A percentile compares a stretch with the other conserved stretches of the same genome.
These are phyloP conservation scores for Trichoderma brevicompactum DNA, from an alignment of 2,329 filamentous ascomycete genomes.

Conservation along the genomic window DNA sequence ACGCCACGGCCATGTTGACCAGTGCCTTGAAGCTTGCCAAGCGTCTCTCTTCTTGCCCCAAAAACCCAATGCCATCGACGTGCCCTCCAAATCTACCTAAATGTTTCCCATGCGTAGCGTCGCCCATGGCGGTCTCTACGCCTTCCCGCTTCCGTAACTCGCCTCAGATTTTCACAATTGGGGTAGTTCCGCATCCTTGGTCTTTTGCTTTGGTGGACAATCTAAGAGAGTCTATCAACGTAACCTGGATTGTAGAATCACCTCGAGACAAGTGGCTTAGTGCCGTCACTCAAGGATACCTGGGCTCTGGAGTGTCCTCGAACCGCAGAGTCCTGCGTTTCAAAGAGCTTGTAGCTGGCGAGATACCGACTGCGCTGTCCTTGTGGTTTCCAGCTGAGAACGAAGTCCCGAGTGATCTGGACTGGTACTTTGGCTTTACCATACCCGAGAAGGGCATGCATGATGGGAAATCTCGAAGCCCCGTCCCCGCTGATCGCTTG, in stretches of 20 bases:
- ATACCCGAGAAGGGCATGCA: constrained; percentile 64
- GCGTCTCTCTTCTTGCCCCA: constrained; percentile 75
- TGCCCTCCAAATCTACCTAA: constrained; percentile 81
- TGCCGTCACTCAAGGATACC: constrained; percentile 69
- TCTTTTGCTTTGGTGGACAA: constrained; percentile 73
- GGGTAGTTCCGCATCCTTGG: constrained; percentile 88
- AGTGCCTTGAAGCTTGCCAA: constrained; percentile 74
- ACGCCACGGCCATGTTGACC: constrained; percentile 73
- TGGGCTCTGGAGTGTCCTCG: constrained; percentile 64
- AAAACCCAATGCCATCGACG: constrained; percentile 71
- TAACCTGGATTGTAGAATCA: constrained; percentile 68
- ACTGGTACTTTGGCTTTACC: constrained; percentile 88
- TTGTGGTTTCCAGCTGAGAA: constrained; percentile 81
- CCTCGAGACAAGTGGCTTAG: constrained; percentile 79
- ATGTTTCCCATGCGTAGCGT: constrained; percentile 72
- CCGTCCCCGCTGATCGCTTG: constrained; percentile 36
- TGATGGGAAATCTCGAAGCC: constrained; percentile 39
- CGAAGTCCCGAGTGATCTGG: constrained; percentile 69
- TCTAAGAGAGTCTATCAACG: constrained; percentile 63
- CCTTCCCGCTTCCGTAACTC: constrained; percentile 72
- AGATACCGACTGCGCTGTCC: constrained; percentile 64
- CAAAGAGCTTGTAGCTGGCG: constrained; percentile 79
- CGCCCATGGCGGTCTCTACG: constrained; percentile 68
- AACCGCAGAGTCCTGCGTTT: constrained; percentile 71
- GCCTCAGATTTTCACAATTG: constrained; percentile 76